phyloP scores from a whole-genome alignment of 2,329 filamentous ascomycete species.

The Fusarium camptoceras region DNA sequence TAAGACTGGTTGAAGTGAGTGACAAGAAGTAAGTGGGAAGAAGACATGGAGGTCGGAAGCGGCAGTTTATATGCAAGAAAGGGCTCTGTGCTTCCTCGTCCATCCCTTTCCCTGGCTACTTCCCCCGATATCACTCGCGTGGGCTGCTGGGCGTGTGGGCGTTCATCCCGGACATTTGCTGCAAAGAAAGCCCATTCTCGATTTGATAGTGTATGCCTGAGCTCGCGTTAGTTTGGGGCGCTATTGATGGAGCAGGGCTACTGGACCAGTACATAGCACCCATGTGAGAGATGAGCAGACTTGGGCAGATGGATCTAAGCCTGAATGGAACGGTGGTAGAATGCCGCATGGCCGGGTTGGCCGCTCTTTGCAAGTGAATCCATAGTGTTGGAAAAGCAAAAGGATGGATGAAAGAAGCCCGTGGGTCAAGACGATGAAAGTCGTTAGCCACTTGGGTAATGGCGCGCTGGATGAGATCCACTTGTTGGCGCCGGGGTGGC shows the following conservation, averaged over 20 bases:
- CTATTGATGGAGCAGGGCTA: slow-evolving; percentile 31
- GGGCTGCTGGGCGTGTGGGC: slow-evolving; percentile 19
- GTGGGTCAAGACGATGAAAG: slow-evolving; percentile 25
- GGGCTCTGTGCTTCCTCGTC: slow-evolving; percentile 2
- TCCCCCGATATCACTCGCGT: slow-evolving; percentile 6
- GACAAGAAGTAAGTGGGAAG: slow-evolving; percentile 22
- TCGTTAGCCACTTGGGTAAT: slow-evolving; percentile 18
- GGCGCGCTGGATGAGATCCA: slow-evolving; percentile 1
- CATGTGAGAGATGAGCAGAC: slow-evolving; percentile 12
- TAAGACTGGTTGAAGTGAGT: slow-evolving; percentile 36
- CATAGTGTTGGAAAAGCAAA: slow-evolving; percentile 11
- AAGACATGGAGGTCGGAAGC: slow-evolving; percentile 13
- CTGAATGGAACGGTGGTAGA: not conserved
- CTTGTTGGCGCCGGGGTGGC: not conserved
- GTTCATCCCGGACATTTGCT: slow-evolving; percentile 1
- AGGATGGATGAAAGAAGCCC: slow-evolving; percentile 11
- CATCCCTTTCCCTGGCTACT: slow-evolving; percentile 15
- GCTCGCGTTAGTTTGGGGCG: slow-evolving; percentile 30
- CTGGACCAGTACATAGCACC: not conserved
- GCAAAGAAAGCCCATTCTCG: slow-evolving; percentile 1
- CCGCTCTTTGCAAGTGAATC: slow-evolving; percentile 9
- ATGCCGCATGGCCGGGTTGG: slow-evolving; percentile 32
- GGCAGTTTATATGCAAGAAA: slow-evolving; percentile 41
- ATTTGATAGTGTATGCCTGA: slow-evolving; percentile 33
- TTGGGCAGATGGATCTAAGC: slow-evolving; percentile 21